Percentiles rank a stretch among this genome's conserved stretches.
These are phyloP conservation scores for Irpex rosettiformis DNA, from an alignment of 1,284 basidiomycete genomes.

Conservation along the genomic window DNA sequence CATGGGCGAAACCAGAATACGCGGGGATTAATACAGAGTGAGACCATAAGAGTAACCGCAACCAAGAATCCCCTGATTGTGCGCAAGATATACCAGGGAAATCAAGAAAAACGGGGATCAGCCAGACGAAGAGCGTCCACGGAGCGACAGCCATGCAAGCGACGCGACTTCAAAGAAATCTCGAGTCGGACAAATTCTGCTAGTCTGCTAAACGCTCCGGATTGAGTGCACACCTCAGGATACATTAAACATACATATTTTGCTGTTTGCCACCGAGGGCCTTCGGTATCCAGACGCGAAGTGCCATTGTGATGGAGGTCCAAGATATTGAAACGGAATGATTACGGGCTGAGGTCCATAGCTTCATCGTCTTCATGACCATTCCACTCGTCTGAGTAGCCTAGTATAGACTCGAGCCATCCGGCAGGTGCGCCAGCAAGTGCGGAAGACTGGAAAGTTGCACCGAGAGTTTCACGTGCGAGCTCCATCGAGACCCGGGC, in stretches of 20 bases:
- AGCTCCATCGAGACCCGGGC: constrained; percentile 65
- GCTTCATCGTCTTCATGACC: constrained; percentile 29
- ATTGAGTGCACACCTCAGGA: no score
- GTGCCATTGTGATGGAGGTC: not conserved
- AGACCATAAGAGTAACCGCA: not conserved
- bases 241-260: constrained; percentile 1
- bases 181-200: no score
- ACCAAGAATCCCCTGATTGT: not conserved
- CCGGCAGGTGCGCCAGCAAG: constrained; percentile 53
- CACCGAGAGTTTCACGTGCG: constrained; percentile 39
- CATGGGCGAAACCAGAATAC: not conserved
- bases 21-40: not conserved
- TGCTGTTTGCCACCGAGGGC: not conserved
- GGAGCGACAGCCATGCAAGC: no score
- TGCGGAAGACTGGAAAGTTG: constrained; percentile 62
- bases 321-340: not conserved
- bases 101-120: not conserved
- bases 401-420: constrained; percentile 65
- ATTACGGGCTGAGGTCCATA: constrained; percentile 18
- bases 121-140: no score
- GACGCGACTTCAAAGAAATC: no score
- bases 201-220: no score
- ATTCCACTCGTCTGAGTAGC: constrained; percentile 26
- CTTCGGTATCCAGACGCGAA: constrained; percentile 1
- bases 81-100: constrained; percentile 3